Conservation (phyloP, 2,329 filamentous ascomycete species). For the Calonectria crousiana region DNA sequence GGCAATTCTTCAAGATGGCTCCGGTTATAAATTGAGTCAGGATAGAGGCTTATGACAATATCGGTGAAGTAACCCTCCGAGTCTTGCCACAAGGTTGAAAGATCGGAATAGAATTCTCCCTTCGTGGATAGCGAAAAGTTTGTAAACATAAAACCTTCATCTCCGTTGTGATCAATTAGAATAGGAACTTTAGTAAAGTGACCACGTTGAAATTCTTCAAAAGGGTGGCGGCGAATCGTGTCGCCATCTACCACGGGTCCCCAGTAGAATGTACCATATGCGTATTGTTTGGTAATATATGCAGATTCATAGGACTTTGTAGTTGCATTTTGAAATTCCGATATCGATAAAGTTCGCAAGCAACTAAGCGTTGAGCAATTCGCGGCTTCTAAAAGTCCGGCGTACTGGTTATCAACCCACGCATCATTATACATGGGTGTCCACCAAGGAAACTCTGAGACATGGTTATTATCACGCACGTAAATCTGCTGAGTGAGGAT, state of each 20-base stretch:
- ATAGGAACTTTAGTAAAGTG: neutral
- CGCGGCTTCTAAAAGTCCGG: neutral
- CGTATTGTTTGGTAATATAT: neutral
- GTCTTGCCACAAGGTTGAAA: neutral
- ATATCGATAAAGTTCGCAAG: neutral
- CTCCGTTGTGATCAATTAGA: neutral
- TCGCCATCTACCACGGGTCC: neutral
- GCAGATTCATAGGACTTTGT: neutral
- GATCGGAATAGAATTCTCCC: neutral
- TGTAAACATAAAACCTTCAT: neutral
- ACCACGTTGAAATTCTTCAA: neutral
- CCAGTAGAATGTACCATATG: neutral
- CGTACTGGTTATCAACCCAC: neutral
- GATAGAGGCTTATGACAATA: neutral
- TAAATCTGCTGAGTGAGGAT: no score
- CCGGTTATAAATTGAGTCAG: neutral
- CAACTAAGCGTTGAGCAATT: neutral
- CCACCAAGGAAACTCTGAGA: conserved; percentile 2
- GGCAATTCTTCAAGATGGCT: neutral
- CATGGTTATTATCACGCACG: neutral
- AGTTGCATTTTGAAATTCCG: neutral
- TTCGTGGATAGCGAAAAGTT: neutral
- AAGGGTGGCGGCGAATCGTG: neutral
- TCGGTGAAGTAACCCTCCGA: neutral
- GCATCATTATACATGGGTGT: neutral